A percentile compares a stretch with the other conserved stretches of the same genome.
These are phyloP conservation scores for Amanita pseudoporphyria DNA, from an alignment of 768 basidiomycete species.

Conservation along the genomic window DNA sequence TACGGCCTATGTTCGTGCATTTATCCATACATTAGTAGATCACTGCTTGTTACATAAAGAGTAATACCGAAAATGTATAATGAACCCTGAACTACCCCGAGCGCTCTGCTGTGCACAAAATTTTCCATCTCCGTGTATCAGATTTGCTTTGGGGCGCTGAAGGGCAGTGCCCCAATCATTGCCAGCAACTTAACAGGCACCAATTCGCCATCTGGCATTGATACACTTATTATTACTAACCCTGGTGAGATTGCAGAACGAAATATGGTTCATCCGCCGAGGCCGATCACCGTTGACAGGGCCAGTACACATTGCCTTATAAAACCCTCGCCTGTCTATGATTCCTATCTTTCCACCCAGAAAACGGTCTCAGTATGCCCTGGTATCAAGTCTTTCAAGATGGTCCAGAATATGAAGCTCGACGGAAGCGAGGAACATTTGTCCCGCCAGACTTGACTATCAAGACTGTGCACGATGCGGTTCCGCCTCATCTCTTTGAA, in stretches of 20 bases:
- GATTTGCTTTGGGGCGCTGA: no score
- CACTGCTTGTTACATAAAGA: no score
- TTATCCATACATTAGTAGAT: no score
- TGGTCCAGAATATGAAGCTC: slow-evolving; percentile 40
- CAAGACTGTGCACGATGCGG: slow-evolving; percentile 36
- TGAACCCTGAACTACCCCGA: no score
- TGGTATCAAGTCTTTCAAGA: slow-evolving; percentile 37
- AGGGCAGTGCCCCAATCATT: no score
- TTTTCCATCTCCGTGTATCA: no score
- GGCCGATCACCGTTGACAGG: slow-evolving; percentile 1
- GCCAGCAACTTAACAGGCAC: no score
- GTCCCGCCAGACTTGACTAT: slow-evolving; percentile 31
- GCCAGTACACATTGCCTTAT: no score
- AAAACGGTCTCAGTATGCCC: slow-evolving; percentile 17
- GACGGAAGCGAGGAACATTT: slow-evolving; percentile 27
- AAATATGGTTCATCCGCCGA: background rate
- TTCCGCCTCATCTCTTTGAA: slow-evolving; percentile 38
- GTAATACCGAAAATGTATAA: no score
- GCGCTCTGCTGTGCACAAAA: no score
- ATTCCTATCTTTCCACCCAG: background rate
- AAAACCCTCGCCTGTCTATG: background rate
- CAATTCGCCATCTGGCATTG: no score
- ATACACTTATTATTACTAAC: no score
- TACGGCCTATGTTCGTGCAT: background rate
- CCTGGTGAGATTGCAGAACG: background rate